These are phyloP conservation scores for Podospora pseudoanserina DNA, from an alignment of 495 filamentous ascomycete species.

Conservation along the genomic window DNA sequence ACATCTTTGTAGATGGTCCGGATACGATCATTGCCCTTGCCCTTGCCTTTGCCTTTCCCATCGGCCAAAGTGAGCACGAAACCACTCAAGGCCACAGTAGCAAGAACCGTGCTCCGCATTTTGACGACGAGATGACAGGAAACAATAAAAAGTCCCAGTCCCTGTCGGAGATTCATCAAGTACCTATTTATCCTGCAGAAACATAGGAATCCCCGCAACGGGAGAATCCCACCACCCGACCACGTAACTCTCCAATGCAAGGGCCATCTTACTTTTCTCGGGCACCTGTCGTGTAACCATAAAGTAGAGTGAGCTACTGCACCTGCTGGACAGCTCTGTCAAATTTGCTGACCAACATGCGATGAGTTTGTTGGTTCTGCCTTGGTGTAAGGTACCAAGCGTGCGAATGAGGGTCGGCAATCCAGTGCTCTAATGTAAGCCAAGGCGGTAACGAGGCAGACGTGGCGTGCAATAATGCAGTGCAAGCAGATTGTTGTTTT, in stretches of 20 bases:
- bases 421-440: neutral
- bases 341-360: neutral
- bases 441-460: neutral
- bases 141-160: neutral
- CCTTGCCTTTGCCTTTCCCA: neutral
- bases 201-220: neutral
- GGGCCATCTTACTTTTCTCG: neutral
- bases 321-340: neutral
- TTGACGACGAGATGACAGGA: neutral
- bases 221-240: neutral
- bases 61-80: neutral
- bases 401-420: neutral
- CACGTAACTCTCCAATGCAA: neutral
- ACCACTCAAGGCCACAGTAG: neutral
- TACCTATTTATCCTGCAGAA: neutral
- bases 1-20: conserved; percentile 35
- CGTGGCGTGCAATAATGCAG: neutral
- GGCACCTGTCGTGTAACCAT: neutral
- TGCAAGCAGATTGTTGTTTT: neutral
- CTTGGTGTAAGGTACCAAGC: neutral
- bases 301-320: neutral
- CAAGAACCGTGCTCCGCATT: neutral
- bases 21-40: neutral
- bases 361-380: neutral
- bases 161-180: too few species aligned